These are phyloP conservation scores for Melaleuca quinquenervia DNA, from an alignment of 345 rosid genomes.

Conservation along the genomic window DNA sequence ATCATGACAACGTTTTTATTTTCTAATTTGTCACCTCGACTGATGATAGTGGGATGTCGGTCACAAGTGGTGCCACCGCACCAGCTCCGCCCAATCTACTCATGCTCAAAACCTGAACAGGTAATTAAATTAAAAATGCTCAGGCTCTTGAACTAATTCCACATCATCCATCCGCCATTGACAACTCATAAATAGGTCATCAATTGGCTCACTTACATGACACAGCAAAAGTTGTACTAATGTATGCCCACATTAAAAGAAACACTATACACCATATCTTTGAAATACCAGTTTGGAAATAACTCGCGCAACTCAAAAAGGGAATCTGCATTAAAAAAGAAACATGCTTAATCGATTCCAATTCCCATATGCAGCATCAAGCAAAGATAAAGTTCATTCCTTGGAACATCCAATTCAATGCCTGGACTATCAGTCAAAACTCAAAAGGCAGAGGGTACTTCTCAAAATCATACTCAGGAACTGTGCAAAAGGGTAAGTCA, in stretches of 20 bases:
- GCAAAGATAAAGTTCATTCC: neutral
- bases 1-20: neutral
- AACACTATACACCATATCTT: neutral
- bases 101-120: constrained; percentile 89
- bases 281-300: neutral
- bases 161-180: neutral
- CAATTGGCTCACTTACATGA: neutral
- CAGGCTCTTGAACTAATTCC: neutral
- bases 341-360: neutral
- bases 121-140: neutral
- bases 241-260: neutral
- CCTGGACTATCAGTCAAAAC: neutral
- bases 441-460: neutral
- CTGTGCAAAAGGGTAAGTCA: neutral
- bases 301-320: neutral
- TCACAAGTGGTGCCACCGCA: constrained; percentile 98
- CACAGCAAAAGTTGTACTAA: neutral
- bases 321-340: neutral
- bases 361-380: neutral
- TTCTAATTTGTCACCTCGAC: constrained; percentile 53
- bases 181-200: neutral
- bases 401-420: neutral
- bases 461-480: neutral
- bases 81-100: constrained; percentile 98
- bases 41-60: constrained; percentile 85